A percentile compares a stretch with the other conserved stretches of the same genome.
Conservation (phyloP, 768 basidiomycete species). For the Rhizopogon vinicolor region DNA sequence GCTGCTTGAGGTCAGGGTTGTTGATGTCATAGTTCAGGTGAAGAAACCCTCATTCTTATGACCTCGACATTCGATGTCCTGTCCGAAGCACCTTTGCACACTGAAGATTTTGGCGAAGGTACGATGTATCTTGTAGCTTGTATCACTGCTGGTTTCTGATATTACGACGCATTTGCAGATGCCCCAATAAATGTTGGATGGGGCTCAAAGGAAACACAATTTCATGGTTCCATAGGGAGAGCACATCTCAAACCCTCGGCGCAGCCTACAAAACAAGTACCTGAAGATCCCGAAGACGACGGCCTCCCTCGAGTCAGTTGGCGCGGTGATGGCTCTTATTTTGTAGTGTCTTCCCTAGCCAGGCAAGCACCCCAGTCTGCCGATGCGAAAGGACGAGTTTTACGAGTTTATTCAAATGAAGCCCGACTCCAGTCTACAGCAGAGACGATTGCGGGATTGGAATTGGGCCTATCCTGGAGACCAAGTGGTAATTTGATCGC, state of each 20-base stretch:
- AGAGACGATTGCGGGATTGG: constrained; percentile 78
- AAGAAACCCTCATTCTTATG: constrained; percentile 83
- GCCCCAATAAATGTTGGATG: constrained; percentile 94
- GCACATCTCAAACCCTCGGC: constrained; percentile 52
- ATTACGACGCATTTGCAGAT: constrained; percentile 40
- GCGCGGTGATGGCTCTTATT: constrained; percentile 91
- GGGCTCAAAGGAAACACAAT: constrained; percentile 96
- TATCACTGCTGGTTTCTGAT: background rate
- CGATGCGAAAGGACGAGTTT: constrained; percentile 18
- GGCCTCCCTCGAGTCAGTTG: constrained; percentile 73
- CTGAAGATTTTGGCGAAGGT: constrained; percentile 83
- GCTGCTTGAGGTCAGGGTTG: background rate
- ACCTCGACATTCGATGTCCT: constrained; percentile 85
- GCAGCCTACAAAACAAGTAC: constrained; percentile 31
- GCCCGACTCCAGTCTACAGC: constrained; percentile 79
- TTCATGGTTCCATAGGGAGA: constrained; percentile 94
- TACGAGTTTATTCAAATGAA: constrained; percentile 33
- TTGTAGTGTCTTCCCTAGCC: constrained; percentile 77
- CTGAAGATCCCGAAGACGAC: constrained; percentile 70
- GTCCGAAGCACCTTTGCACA: constrained; percentile 70
- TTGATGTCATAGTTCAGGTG: constrained; percentile 36
- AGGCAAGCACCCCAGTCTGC: constrained; percentile 19
- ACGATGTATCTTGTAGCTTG: background rate
- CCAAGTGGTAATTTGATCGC: constrained; percentile 87
- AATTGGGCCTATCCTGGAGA: constrained; percentile 77